Base-by-base conservation (phyloP, 208 protist genomes). In the Trypanosoma cruzi region DNA sequence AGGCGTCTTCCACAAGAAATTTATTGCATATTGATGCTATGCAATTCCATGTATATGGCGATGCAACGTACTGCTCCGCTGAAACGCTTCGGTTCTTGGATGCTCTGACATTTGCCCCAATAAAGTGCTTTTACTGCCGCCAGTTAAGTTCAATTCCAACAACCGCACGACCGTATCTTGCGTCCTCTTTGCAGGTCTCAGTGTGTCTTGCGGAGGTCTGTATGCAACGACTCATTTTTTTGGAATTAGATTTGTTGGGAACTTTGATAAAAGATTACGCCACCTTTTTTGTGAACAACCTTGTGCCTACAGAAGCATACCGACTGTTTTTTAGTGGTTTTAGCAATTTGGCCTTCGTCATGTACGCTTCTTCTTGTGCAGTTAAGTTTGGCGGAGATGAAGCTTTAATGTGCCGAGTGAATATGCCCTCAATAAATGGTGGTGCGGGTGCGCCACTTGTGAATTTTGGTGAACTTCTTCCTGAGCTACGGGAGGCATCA, bases 321-420 rank as follows among this genome's bases (percentile, higher is more conserved):
- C 65, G 73, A 26, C 65, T 71, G 18, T 90, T 93, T 70, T 85
- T 87, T 63, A 88, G 82, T 78, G 82, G 66, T 52, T 81, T 83
- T 37, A 85, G 72, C 52, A 80, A 93, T 64, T 71, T 88, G 52
- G 81, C 82, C 8, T 24, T 87, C 18, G 31, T 55, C 37, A 5
- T 93, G 4, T 34, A 29, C 0, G 63, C 68, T 7, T 26, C 57
- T 1, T 52, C 56, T n/a, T 79, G 73, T 52, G 42, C 34, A 1
- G 37, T 82, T 3, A 44, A 24, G 52, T 74, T 65, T 58, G 48
- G 10, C 26, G 56, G 70, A 46, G 18, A 4, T 2, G 48, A 69
- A 18, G 55, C 50, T 34, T 26, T 68, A n/a, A 44, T 42, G 31
- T 68, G 34, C 31, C 50, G 32, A n/a, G 22, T 76, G 31, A 49